These are phyloP conservation scores for Cunninghamia lanceolata DNA, from an alignment of 75 land plant genomes.

Conservation along the genomic window DNA sequence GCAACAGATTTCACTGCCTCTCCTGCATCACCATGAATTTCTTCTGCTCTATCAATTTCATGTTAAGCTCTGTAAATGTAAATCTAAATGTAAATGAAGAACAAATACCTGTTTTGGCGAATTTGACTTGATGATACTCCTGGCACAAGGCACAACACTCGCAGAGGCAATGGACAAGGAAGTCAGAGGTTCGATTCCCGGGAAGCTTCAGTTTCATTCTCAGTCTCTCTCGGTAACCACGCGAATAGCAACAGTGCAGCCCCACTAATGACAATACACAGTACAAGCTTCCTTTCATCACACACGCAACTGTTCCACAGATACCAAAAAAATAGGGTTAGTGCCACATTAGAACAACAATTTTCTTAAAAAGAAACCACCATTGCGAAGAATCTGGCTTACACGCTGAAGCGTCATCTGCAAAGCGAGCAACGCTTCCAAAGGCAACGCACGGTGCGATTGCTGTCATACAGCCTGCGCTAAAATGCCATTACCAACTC, in stretches of 20 bases:
- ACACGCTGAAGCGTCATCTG: background rate
- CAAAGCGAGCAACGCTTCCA: background rate
- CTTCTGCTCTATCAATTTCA: no score
- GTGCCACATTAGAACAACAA: background rate
- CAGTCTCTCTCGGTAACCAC: background rate
- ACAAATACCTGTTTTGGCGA: background rate
- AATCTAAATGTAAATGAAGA: background rate
- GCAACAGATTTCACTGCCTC: no score
- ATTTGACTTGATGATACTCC: background rate
- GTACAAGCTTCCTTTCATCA: background rate
- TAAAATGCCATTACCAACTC: background rate
- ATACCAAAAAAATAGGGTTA: background rate
- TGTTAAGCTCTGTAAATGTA: background rate
- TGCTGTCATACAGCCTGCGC: conserved; percentile 1
- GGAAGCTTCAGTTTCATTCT: conserved; percentile 1
- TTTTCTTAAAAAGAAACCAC: no score
- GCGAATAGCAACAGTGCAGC: background rate
- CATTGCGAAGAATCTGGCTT: no score
- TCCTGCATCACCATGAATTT: no score
- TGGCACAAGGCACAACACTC: background rate
- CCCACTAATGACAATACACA: background rate
- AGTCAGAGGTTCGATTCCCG: background rate
- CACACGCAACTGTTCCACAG: background rate
- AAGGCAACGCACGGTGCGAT: background rate
- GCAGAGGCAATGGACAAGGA: background rate